A percentile compares a stretch with the other conserved stretches of the same genome.
Evolutionary conservation across 2,329 filamentous ascomycete genomes (phyloP).

Genomic region (Aureobasidium leucospermi): DNA sequence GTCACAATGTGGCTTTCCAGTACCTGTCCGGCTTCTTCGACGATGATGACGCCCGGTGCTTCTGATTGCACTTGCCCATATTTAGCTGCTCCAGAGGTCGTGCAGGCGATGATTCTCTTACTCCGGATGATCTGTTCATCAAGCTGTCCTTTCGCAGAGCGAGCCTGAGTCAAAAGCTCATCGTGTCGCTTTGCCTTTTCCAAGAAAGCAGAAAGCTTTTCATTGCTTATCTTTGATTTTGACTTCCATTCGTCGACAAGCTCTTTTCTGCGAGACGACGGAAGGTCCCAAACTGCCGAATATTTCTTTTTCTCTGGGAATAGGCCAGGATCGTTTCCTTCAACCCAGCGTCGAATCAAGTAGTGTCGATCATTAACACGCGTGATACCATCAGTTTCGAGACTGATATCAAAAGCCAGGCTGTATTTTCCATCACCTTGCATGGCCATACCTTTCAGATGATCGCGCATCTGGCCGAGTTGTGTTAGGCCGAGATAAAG

Average conservation of each 20-base stretch:
- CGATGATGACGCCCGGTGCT: slow-evolving; percentile 21
- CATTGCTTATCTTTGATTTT: neutral
- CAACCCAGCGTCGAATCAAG: neutral
- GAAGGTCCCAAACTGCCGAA: neutral
- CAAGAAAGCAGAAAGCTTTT: neutral
- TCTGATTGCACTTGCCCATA: slow-evolving; percentile 50
- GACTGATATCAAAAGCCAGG: neutral
- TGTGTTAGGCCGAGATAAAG: neutral
- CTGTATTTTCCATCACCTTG: neutral
- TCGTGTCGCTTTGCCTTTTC: neutral
- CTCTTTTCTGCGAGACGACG: neutral
- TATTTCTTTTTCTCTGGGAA: neutral
- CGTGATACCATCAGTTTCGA: neutral
- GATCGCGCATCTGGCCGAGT: neutral
- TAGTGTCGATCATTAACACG: neutral
- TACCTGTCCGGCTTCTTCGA: slow-evolving; percentile 61
- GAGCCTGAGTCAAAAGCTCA: neutral
- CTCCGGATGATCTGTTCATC: neutral
- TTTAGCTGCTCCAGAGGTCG: slow-evolving; percentile 50
- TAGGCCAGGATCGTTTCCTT: neutral
- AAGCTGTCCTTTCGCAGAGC: neutral
- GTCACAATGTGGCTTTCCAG: slow-evolving; percentile 56
- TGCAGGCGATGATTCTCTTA: slow-evolving; percentile 48
- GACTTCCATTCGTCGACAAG: neutral
- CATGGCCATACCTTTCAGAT: neutral